Evolutionary conservation across 2,329 filamentous ascomycete genomes (phyloP).

Genomic region (Colletotrichum eremochloae): DNA sequence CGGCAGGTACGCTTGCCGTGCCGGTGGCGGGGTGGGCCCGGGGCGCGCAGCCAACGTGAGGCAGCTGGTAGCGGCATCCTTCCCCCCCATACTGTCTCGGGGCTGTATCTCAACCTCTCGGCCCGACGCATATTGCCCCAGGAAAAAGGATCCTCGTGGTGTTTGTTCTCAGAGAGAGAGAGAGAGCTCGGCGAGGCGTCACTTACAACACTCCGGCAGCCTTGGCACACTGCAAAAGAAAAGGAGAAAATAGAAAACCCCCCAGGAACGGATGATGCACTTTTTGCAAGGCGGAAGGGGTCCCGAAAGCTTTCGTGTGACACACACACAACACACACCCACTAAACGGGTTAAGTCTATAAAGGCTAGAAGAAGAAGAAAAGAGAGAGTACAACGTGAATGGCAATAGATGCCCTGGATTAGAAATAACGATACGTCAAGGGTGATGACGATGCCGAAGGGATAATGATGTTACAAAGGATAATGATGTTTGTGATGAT

Average conservation of each 20-base stretch:
- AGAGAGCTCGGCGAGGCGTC: no score
- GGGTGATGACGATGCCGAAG: not conserved
- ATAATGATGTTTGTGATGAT: not conserved
- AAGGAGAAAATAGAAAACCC: no score
- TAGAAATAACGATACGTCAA: not conserved
- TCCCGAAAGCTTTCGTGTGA: not conserved
- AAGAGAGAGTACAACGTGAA: not conserved
- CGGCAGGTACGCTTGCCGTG: not conserved
- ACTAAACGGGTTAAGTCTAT: conserved; percentile 1
- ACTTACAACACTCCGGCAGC: no score
- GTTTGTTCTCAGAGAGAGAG: no score
- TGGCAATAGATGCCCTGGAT: not conserved
- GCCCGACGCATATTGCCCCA: not conserved
- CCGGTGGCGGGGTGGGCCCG: no score
- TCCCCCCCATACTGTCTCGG: not conserved
- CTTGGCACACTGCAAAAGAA: not conserved
- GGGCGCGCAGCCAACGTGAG: not conserved
- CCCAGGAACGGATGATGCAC: not conserved
- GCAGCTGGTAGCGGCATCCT: no score
- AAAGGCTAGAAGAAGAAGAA: not conserved
- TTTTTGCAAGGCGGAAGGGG: not conserved
- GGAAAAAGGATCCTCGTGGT: not conserved
- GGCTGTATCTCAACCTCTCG: not conserved
- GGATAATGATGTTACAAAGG: not conserved
- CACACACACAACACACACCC: not conserved